These are phyloP conservation scores for Debaryomyces castellii DNA, from an alignment of 805 yeast species.

Conservation along the genomic window DNA sequence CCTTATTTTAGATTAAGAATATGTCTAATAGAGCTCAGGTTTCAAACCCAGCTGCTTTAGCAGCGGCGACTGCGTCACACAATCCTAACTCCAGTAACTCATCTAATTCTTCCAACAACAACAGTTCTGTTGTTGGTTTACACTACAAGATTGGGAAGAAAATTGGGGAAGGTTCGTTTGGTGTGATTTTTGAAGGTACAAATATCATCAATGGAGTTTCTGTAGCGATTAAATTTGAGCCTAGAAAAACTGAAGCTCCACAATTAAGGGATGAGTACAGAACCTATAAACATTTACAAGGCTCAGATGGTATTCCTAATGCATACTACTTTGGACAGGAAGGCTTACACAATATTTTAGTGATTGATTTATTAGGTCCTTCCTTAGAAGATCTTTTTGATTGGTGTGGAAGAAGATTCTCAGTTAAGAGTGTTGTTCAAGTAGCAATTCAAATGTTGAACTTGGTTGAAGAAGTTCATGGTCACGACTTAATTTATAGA, in stretches of 20 bases:
- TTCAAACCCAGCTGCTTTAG: constrained; percentile 37
- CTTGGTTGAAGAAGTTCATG: constrained; percentile 70
- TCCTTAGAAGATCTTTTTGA: constrained; percentile 81
- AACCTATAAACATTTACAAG: constrained; percentile 70
- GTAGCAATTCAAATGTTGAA: constrained; percentile 77
- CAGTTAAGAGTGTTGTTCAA: constrained; percentile 70
- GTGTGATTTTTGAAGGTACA: constrained; percentile 79
- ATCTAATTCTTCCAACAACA: constrained; percentile 18
- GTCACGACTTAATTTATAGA: constrained; percentile 73
- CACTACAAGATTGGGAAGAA: constrained; percentile 82
- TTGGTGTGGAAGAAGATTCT: constrained; percentile 81
- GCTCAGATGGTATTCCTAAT: constrained; percentile 73
- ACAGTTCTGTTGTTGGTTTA: constrained; percentile 50
- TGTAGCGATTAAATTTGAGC: constrained; percentile 81
- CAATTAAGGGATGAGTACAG: constrained; percentile 79
- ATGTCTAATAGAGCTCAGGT: constrained; percentile 29
- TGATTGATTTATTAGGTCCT: constrained; percentile 77
- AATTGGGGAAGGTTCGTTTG: constrained; percentile 87
- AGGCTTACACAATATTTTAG: constrained; percentile 75
- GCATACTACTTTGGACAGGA: constrained; percentile 86
- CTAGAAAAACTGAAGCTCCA: constrained; percentile 79
- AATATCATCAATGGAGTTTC: constrained; percentile 62
- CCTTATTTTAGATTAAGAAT: neutral
- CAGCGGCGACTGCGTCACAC: constrained; percentile 38
- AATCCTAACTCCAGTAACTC: constrained; percentile 17